Evolutionary conservation across 2,329 filamentous ascomycete genomes (phyloP), one percentile per base, ranked within the genome.

Genomic region (Aspergillus sp.): DNA sequence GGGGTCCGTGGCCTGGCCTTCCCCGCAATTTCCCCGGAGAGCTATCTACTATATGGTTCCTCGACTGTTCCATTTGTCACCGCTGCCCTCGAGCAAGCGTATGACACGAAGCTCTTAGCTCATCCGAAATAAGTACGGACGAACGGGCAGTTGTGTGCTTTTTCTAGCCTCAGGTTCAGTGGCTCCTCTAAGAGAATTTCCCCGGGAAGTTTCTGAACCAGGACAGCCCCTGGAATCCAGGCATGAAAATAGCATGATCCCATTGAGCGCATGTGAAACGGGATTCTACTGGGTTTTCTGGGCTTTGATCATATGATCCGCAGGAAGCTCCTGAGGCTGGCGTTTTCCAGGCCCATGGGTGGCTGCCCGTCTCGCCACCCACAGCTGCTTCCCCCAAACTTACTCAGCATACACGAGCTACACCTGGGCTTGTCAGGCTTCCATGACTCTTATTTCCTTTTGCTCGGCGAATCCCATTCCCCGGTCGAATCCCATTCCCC

Each of bases 321-420:
- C 38, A 39, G 41, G 41, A 15, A 4, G 41, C 52, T 41, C 27
- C 13, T 19, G n/a, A 32, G 41, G 21, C 25, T 54, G 53, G 53
- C 25, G 25, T 47, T 30, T 32, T 23, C n/a, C 39, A 21, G 30
- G 41, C 42, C 53, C 50, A 53, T 53, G 50, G 39, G n/a, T 27
- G 51, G 53, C 25, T 55, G 17, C n/a, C 27, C 25, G 39, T 44
- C n/a, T 55, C 53, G 53, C 39, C 53, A 55, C 53, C 53, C 39
- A 44, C 39, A 47, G 53, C 52, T 54, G 21, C 53, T 55, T 30
- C 25, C 53, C 38, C 53, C 53, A 36, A 32, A 44, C 39, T 32
- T 27, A 55, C 39, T 32, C 42, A 47, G 39, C 53, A 19, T 47
- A 55, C 53, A 44, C 42, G 55, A 41, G 55, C 48, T 42, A 21